Conservation (phyloP, 2,329 filamentous ascomycete genomes). For the Venturia nashicola region DNA sequence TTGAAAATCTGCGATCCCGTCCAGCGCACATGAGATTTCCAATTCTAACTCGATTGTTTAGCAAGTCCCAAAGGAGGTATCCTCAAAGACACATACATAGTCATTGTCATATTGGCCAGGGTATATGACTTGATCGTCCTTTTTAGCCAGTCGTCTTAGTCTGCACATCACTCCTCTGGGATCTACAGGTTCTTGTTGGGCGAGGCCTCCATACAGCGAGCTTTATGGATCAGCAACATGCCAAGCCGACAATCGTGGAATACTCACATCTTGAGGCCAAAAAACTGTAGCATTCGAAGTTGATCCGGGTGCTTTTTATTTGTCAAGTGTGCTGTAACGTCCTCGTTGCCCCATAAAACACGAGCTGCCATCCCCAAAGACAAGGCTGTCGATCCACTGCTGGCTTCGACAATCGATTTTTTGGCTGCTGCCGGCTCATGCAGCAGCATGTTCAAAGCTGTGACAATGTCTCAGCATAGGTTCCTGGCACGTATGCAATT, state of each 20-base stretch:
- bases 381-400: slow-evolving; percentile 50
- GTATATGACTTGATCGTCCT: slow-evolving; percentile 35
- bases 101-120: slow-evolving; percentile 47
- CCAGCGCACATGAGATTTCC: slow-evolving; percentile 44
- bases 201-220: slow-evolving; percentile 46
- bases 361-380: slow-evolving; percentile 45
- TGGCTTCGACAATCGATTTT: slow-evolving; percentile 45
- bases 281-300: slow-evolving; percentile 46
- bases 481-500: slow-evolving; percentile 7
- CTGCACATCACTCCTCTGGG: slow-evolving; percentile 40
- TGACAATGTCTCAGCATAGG: slow-evolving; percentile 12
- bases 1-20: slow-evolving; percentile 46
- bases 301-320: slow-evolving; percentile 46
- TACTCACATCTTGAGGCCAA: slow-evolving; percentile 38
- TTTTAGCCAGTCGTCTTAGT: slow-evolving; percentile 30
- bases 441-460: slow-evolving; percentile 40
- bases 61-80: slow-evolving; percentile 13
- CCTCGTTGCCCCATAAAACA: slow-evolving; percentile 37
- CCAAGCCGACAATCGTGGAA: background rate
- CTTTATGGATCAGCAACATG: slow-evolving; percentile 15
- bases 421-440: slow-evolving; percentile 31
- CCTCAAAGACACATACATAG: slow-evolving; percentile 13
- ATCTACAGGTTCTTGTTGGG: slow-evolving; percentile 44
- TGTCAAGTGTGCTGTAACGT: slow-evolving; percentile 43
- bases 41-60: slow-evolving; percentile 28